Evolutionary conservation across 106 monocot genomes (phyloP), one percentile per base, ranked within the genome.

Genomic region (Triglochin maritima): DNA sequence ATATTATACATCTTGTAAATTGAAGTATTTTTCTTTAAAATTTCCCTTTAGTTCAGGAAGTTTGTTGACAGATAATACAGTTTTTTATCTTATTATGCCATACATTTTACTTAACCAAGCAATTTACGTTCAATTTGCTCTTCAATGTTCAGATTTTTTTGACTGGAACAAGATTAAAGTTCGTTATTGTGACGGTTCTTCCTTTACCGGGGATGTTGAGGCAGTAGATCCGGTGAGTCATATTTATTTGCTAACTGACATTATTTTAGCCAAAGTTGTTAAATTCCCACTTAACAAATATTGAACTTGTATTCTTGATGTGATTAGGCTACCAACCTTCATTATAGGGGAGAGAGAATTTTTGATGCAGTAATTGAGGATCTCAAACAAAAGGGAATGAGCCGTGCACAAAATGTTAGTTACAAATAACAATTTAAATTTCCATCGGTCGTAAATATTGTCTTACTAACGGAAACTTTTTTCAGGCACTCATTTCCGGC

Each of bases 101-200:
- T 29, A 29, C 29, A 29, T 29, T 29, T 29, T 29, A 29, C 29
- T 29, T 29, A 29, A 29, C 1, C 29, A 29, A 29, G 29, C 29
- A 29, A 29, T 29, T 75, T 63, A 7, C 29, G 69, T 51, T 52
- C 66, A 50, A 9, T 7, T 62, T 48, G 17, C 46, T 62, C 47
- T 68, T 53, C n/a, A 1, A 45, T 62, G 45, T 29, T 45, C 70
- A 89, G 90, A 86, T 49, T 84, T 90, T 53, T 90, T 81, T 50
- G 84, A 84, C 45, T 90, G 90, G 90, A 96, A 96, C 69, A 85
- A 74, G 76, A 76, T 88, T 71, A 81, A 83, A 70, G 71, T 96
- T 55, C 82, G 95, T 43, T 96, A 96, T 69, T 90, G 90, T 75
- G 95, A 96, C 60, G 95, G 95, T 60, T 80, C 95, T 49, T 96